Evolutionary conservation across 2,329 filamentous ascomycete species (phyloP), one percentile per base, ranked within the genome.

Genomic region (Trichoderma brevicompactum): DNA sequence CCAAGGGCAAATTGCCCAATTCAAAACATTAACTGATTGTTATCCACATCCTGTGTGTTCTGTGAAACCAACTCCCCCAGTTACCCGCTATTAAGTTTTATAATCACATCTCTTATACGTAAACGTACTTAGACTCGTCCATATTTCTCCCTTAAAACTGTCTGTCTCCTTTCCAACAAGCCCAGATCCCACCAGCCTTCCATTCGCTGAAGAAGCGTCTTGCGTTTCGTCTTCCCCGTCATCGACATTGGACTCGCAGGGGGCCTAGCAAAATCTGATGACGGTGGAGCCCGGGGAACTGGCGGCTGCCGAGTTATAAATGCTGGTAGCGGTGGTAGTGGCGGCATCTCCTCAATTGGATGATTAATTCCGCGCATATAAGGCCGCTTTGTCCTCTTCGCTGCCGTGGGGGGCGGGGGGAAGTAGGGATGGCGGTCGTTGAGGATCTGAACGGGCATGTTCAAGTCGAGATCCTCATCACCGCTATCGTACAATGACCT

Each of bases 171-270:
- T 28, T 28, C 5, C 23, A 28, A 28, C 5, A 28, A 5, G 23
- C 23, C 23, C 23, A 28, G 5, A 28, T 28, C 23, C 83, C 83
- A 85, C 83, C 83, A 85, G 5, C 83, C 83, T 48, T 84, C 82
- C 34, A 85, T 76, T 19, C 79, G 74, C 44, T 80, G 76, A 67
- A 83, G 74, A 23, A 85, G 73, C 1, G 82, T 85, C 75, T 75
- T 82, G 7, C 82, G 77, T 69, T 76, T 79, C 36, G 77, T 76
- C 62, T 74, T 77, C 2, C 63, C 34, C 9, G 67, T 70, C 63
- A 67, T 69, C 49, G 41, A 43, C 36, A 68, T 59, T 28, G 71
- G 65, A 32, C 65, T 65, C 41, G 66, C 56, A 34, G 69, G 65
- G 43, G 66, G 65, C 34, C 67, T 66, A 19, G 64, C 65, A 48